Percentiles rank a stretch among this genome's conserved stretches.
Evolutionary conservation across 345 rosid genomes (phyloP).

Genomic region (Laguncularia racemosa): DNA sequence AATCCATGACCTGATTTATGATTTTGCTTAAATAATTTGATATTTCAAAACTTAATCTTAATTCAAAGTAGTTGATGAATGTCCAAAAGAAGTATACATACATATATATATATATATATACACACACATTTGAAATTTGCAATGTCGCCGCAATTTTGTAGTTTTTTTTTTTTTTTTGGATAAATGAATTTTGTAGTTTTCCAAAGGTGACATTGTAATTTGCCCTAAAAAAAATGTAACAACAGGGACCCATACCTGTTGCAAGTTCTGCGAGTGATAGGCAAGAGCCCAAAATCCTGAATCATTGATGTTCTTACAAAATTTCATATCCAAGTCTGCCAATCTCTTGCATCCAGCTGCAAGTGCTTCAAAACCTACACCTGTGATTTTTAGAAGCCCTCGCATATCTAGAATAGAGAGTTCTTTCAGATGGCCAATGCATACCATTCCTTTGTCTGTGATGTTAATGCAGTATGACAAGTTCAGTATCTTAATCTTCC

Average conservation of each 20-base stretch:
- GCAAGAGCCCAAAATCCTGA: slow-evolving; percentile 75
- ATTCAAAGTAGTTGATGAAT: no score
- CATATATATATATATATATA: no score
- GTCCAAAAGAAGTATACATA: no score
- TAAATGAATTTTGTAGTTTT: no score
- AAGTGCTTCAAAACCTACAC: slow-evolving; percentile 54
- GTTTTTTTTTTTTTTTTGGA: no score
- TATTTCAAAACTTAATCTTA: no score
- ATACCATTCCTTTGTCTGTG: slow-evolving; percentile 56
- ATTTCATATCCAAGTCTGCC: slow-evolving; percentile 68
- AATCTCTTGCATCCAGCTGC: slow-evolving; percentile 56
- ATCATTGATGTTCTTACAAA: slow-evolving; percentile 63
- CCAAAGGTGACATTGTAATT: no score
- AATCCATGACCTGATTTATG: no score
- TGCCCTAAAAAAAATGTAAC: no score
- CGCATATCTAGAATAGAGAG: slow-evolving; percentile 70
- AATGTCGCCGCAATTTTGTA: no score
- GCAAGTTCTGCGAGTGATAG: slow-evolving; percentile 51
- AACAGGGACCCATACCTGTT: slow-evolving; percentile 53
- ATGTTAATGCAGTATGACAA: slow-evolving; percentile 66
- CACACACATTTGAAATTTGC: no score
- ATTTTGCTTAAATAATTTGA: no score
- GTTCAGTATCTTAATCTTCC: slow-evolving; percentile 65
- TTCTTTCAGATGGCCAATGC: slow-evolving; percentile 42
- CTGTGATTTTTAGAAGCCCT: slow-evolving; percentile 45